phyloP scores from a whole-genome alignment of 1,284 basidiomycete species.

The Ganoderma multipileum region DNA sequence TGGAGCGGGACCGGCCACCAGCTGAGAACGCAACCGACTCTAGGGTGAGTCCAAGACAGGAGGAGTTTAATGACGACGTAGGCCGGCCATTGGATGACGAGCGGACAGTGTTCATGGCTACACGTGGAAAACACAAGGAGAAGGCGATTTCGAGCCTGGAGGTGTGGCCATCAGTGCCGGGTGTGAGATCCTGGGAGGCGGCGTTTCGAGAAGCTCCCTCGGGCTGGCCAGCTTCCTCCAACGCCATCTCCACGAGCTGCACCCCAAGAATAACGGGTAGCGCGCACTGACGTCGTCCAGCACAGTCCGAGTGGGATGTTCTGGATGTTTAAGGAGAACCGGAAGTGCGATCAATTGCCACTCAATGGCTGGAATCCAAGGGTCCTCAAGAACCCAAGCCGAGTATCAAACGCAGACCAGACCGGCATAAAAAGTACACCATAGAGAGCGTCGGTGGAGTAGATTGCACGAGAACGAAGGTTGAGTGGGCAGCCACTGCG shows the following conservation, averaged over 20 bases:
- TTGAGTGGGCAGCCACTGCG: too few species aligned
- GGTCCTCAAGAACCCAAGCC: not conserved
- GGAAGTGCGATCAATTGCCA: not conserved
- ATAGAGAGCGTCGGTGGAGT: not conserved
- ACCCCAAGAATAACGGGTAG: not conserved
- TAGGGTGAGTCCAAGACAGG: not conserved
- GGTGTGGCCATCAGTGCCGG: not conserved
- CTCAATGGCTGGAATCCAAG: not conserved
- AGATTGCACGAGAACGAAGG: not conserved
- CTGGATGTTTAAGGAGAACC: not conserved
- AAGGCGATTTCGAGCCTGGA: not conserved
- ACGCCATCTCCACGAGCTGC: constrained; percentile 3
- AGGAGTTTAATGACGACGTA: not conserved
- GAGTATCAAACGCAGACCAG: not conserved
- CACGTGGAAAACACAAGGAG: constrained; percentile 6
- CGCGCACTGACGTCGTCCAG: not conserved
- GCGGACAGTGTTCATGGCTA: not conserved
- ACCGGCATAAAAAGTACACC: not conserved
- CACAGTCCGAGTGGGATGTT: not conserved
- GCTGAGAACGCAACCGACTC: not conserved
- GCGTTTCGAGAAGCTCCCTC: not conserved
- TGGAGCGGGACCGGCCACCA: not conserved
- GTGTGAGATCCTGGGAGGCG: not conserved
- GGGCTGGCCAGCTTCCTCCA: not conserved
- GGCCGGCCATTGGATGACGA: not conserved